Evolutionary conservation across 2,329 filamentous ascomycete species (phyloP).

Genomic region (Aphanocladium album): DNA sequence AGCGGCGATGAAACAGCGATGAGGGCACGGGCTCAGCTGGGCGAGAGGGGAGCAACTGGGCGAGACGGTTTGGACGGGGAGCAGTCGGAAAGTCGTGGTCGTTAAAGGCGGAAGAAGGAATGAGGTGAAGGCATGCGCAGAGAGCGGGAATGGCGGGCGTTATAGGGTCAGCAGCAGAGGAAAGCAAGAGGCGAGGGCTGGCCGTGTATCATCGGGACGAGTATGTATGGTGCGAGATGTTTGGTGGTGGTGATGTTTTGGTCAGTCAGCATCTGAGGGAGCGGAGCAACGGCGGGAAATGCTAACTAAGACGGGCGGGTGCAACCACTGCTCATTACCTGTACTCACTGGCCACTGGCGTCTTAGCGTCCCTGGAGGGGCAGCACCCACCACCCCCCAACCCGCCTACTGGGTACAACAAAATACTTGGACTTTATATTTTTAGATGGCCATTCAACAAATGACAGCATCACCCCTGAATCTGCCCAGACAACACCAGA

Average conservation of each 20-base stretch:
- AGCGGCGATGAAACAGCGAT: constrained; percentile 4
- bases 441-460: neutral
- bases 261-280: constrained; percentile 9
- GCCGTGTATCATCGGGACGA: neutral
- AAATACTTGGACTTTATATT: no score
- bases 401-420: no score
- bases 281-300: neutral
- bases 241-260: constrained; percentile 8
- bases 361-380: no score
- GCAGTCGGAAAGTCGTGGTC: neutral
- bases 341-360: no score
- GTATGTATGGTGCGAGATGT: neutral
- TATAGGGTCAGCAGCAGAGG: neutral
- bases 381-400: no score
- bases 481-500: neutral
- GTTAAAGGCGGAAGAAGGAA: neutral
- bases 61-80: neutral
- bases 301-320: no score
- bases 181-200: neutral
- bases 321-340: no score
- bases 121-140: neutral
- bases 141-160: neutral
- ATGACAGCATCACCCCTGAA: neutral
- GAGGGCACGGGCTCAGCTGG: neutral
- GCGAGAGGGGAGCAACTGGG: neutral